phyloP scores from a whole-genome alignment of 371 early-diverging fungal species.

The Apophysomyces trapeziformis region DNA sequence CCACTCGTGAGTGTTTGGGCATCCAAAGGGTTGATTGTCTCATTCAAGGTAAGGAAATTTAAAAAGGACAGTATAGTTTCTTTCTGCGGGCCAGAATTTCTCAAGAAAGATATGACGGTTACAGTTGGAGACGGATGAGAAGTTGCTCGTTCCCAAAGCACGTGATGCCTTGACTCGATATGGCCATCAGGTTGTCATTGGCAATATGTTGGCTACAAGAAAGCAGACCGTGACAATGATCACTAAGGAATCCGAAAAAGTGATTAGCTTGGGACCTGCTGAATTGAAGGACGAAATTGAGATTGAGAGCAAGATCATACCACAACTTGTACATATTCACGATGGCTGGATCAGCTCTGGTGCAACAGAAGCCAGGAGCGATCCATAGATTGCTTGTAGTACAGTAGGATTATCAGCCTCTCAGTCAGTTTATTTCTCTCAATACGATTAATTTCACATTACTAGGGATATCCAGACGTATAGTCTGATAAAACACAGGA shows the following conservation, averaged over 20 bases:
- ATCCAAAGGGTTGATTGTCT: slow-evolving; percentile 83
- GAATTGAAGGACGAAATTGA: slow-evolving; percentile 70
- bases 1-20: slow-evolving; percentile 95
- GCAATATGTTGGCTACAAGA: slow-evolving; percentile 88
- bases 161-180: slow-evolving; percentile 81
- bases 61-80: neutral
- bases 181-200: slow-evolving; percentile 97
- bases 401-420: neutral
- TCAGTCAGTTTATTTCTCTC: no score
- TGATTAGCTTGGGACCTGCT: slow-evolving; percentile 67
- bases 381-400: neutral
- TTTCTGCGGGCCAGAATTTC: no score
- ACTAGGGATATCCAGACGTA: no score
- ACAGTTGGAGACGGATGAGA: slow-evolving; percentile 91
- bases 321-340: slow-evolving; percentile 76
- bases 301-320: slow-evolving; percentile 88
- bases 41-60: slow-evolving; percentile 81
- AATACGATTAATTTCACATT: no score
- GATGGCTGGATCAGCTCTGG: slow-evolving; percentile 59
- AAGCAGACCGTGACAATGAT: slow-evolving; percentile 85
- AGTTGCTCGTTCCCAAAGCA: slow-evolving; percentile 82
- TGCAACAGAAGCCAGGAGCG: slow-evolving; percentile 24
- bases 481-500: no score
- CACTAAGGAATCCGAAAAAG: slow-evolving; percentile 56
- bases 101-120: neutral